A percentile compares a stretch with the other conserved stretches of the same genome.
Conservation (phyloP, 2,329 filamentous ascomycete genomes). For the Elsinoe batatas region DNA sequence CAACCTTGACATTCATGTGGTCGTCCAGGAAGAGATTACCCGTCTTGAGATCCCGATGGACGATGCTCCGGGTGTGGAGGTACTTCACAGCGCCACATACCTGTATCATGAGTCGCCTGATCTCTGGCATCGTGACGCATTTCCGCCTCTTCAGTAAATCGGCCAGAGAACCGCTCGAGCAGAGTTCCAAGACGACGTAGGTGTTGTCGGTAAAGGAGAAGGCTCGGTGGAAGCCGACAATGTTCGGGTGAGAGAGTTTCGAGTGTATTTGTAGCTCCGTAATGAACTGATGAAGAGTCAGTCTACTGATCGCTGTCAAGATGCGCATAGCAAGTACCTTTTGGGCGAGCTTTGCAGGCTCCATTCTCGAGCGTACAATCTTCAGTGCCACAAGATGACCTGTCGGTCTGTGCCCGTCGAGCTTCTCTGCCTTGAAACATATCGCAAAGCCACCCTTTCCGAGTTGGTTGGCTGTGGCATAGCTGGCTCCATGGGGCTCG, state of each 20-base stretch:
- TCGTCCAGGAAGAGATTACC: conserved; percentile 93
- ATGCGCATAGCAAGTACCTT: conserved; percentile 45
- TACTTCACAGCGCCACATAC: conserved; percentile 97
- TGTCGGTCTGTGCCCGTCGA: conserved; percentile 44
- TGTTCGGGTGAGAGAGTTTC: conserved; percentile 91
- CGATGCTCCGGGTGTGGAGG: conserved; percentile 89
- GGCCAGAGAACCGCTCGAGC: conserved; percentile 91
- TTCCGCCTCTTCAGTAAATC: conserved; percentile 93
- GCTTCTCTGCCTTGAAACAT: conserved; percentile 62
- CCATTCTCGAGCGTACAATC: conserved; percentile 75
- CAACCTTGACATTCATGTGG: conserved; percentile 95
- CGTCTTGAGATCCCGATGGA: conserved; percentile 95
- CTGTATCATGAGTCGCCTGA: conserved; percentile 86
- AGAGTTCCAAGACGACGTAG: conserved; percentile 88
- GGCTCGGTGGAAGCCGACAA: conserved; percentile 89
- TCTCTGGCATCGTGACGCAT: conserved; percentile 84
- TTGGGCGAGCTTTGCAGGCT: conserved; percentile 68
- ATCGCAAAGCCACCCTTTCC: conserved; percentile 78
- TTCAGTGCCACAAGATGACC: conserved; percentile 66
- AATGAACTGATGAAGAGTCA: conserved; percentile 45
- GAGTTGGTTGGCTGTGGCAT: conserved; percentile 63
- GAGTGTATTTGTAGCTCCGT: conserved; percentile 95
- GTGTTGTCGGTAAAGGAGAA: conserved; percentile 85
- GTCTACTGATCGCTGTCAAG: not conserved
- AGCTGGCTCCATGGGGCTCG: conserved; percentile 62